A percentile compares a stretch with the other conserved stretches of the same genome.
phyloP scores from a whole-genome alignment of 2,329 filamentous ascomycete genomes.

The Paecilomyces sp. region DNA sequence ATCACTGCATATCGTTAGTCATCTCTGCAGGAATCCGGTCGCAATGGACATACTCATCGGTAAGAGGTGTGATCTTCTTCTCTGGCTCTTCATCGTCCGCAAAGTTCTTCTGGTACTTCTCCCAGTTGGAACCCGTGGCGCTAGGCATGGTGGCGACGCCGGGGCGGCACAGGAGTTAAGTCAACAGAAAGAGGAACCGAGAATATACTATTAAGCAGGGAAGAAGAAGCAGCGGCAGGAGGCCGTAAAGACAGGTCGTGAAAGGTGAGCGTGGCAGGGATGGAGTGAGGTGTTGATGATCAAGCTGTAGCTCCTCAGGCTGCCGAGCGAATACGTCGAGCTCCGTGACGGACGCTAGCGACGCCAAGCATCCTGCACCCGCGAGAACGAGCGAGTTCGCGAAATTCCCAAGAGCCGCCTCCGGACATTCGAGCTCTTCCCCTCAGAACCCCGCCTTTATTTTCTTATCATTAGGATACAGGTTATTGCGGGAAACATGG shows the following conservation, averaged over 20 bases:
- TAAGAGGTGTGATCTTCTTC: conserved; percentile 98
- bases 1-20: conserved; percentile 58
- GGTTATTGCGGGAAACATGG: conserved; percentile 38
- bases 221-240: conserved; percentile 1
- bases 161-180: conserved; percentile 10
- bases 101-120: conserved; percentile 97
- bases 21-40: conserved; percentile 13
- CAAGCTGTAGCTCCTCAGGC: conserved; percentile 18
- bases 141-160: conserved; percentile 64
- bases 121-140: conserved; percentile 90
- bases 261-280: conserved; percentile 8
- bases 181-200: conserved; percentile 3
- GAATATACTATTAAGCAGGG: conserved; percentile 4
- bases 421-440: conserved; percentile 14
- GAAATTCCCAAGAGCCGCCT: conserved; percentile 27
- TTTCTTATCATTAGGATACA: conserved; percentile 13
- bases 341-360: conserved; percentile 29
- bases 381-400: conserved; percentile 21
- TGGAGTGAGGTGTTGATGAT: conserved; percentile 13
- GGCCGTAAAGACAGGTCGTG: neutral
- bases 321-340: conserved; percentile 20
- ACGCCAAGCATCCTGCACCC: conserved; percentile 30
- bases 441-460: conserved; percentile 15
- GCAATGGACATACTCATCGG: conserved; percentile 70
- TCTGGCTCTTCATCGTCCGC: conserved; percentile 95